Conservation (phyloP, 2,329 filamentous ascomycete species). For the Fusarium oligoseptatum region DNA sequence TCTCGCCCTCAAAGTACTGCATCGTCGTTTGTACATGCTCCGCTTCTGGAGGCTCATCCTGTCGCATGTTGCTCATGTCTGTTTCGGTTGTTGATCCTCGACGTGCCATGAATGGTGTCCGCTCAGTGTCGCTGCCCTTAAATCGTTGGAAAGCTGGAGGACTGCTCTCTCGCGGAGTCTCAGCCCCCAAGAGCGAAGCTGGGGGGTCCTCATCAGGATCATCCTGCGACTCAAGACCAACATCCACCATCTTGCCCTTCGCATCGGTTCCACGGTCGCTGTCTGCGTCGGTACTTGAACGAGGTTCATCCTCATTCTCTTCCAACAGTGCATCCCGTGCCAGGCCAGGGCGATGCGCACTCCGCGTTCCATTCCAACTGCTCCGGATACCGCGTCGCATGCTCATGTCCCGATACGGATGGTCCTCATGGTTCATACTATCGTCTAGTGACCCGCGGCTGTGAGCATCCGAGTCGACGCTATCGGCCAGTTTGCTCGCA, state of each 20-base stretch:
- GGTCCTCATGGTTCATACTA: constrained; percentile 46
- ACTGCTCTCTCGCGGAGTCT: constrained; percentile 64
- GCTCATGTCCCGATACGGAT: constrained; percentile 61
- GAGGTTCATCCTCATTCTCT: constrained; percentile 58
- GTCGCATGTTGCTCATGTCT: constrained; percentile 57
- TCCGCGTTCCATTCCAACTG: constrained; percentile 72
- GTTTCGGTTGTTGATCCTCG: constrained; percentile 61
- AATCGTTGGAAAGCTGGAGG: constrained; percentile 75
- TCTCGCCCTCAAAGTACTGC: constrained; percentile 72
- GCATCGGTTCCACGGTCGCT: constrained; percentile 49
- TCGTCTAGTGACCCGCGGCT: constrained; percentile 55
- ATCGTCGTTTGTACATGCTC: constrained; percentile 56
- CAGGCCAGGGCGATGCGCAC: constrained; percentile 49
- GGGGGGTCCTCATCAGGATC: constrained; percentile 70
- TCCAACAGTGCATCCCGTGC: constrained; percentile 54
- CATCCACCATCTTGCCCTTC: constrained; percentile 84
- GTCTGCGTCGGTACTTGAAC: constrained; percentile 49
- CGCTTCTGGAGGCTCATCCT: constrained; percentile 55
- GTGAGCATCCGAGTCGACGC: constrained; percentile 78
- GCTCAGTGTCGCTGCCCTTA: constrained; percentile 54
- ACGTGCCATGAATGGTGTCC: constrained; percentile 56
- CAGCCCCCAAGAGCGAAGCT: constrained; percentile 67
- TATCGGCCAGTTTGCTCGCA: constrained; percentile 85
- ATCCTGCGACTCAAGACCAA: constrained; percentile 80
- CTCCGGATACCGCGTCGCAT: constrained; percentile 70